These are phyloP conservation scores for Spinellus fusiger DNA, from an alignment of 192 early-diverging fungal species.

Conservation along the genomic window DNA sequence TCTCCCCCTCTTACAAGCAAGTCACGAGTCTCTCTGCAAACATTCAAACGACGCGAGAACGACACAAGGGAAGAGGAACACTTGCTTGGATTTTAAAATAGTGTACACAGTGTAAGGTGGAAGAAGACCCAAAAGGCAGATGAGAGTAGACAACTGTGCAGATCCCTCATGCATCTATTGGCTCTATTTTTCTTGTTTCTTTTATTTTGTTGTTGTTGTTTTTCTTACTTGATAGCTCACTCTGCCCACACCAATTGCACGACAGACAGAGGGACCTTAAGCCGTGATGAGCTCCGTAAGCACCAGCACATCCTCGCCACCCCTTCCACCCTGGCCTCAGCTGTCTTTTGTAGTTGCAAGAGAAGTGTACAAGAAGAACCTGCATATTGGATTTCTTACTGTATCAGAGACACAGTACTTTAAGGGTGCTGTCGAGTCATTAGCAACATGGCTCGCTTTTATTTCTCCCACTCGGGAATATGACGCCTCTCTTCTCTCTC, in stretches of 20 bases:
- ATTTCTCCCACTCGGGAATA: constrained; percentile 22
- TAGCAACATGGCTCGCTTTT: constrained; percentile 33
- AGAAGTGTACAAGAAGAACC: not conserved
- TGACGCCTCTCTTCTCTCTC: constrained; percentile 18
- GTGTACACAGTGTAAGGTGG: too few relatives aligned
- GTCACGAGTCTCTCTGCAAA: not conserved
- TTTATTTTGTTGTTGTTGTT: too few relatives aligned
- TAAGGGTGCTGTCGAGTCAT: constrained; percentile 26
- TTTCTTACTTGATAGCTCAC: not conserved
- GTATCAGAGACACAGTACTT: constrained; percentile 33
- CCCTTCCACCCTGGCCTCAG: not conserved
- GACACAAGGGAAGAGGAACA: not conserved
- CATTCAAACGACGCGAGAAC: not conserved
- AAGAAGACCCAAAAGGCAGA: too few relatives aligned
- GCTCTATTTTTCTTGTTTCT: too few relatives aligned
- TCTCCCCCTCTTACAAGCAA: too few relatives aligned
- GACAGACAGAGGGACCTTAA: not conserved
- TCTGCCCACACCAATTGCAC: not conserved
- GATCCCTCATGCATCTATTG: too few relatives aligned
- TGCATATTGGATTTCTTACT: constrained; percentile 20
- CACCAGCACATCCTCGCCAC: not conserved
- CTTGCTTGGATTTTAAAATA: too few relatives aligned
- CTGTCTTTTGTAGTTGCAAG: not conserved
- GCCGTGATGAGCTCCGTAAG: not conserved
- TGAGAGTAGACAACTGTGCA: too few relatives aligned